Evolutionary conservation across 352 stramenopile species (phyloP).

Genomic region (Phytophthora constricta): DNA sequence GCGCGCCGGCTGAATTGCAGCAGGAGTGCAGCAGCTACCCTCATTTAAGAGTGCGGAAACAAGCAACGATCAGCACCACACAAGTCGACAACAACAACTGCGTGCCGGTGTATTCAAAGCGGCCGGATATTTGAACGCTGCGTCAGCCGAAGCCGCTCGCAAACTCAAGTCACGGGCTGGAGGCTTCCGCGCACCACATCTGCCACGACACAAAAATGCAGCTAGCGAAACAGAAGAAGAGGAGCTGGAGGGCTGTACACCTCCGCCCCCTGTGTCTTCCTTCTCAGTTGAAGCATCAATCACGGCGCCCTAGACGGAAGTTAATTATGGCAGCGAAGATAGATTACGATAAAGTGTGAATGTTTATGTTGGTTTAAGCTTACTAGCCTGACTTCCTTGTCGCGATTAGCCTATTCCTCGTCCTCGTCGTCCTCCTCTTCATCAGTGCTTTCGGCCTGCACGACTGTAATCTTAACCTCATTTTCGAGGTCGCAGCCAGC

Average conservation of each 20-base stretch:
- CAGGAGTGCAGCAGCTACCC: constrained; percentile 33
- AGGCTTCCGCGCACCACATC: constrained; percentile 24
- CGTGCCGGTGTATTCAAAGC: constrained; percentile 53
- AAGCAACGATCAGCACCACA: constrained; percentile 12
- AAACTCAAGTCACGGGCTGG: constrained; percentile 51
- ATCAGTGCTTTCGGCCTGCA: constrained; percentile 59
- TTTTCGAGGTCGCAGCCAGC: constrained; percentile 99
- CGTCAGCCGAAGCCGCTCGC: constrained; percentile 57
- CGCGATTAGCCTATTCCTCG: constrained; percentile 29
- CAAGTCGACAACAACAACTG: constrained; percentile 42
- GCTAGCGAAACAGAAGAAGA: constrained; percentile 55
- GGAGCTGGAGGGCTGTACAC: constrained; percentile 25
- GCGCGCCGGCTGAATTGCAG: constrained; percentile 15
- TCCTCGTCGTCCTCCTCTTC: constrained; percentile 57
- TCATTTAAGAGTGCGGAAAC: constrained; percentile 18
- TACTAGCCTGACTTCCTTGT: neutral
- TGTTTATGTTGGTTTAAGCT: constrained; percentile 24
- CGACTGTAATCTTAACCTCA: constrained; percentile 75
- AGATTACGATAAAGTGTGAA: constrained; percentile 38
- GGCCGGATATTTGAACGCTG: constrained; percentile 52
- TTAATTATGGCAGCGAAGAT: constrained; percentile 13
- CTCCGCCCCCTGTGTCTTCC: constrained; percentile 12
- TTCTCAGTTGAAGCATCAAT: constrained; percentile 8
- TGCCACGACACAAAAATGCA: constrained; percentile 28
- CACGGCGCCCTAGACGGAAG: constrained; percentile 10